Base-by-base conservation (phyloP, 306 rosid genomes). In the Castanopsis chinensis region DNA sequence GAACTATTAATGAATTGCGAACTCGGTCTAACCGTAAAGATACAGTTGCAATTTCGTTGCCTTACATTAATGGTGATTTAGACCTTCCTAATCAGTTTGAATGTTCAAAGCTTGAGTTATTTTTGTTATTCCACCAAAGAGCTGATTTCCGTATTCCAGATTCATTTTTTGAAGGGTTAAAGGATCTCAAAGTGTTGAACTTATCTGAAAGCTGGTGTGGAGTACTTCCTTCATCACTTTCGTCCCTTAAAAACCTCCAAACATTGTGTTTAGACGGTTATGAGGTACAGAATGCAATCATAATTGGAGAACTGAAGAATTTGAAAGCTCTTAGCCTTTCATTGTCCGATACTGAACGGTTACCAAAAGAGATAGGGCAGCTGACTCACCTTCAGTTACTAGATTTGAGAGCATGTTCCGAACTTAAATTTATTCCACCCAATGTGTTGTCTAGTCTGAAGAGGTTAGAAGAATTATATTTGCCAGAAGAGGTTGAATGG, bases 81-180 rank as follows among this genome's bases (percentile, higher is more conserved):
- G 51, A 68, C 1, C 72, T 68, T 68, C 72, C 72, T 68, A n/a
- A 30, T 5, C 10, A 10, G 17, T 12, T 68, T 1, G 15, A 13
- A 12, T 68, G 49, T 68, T n/a, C 72, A 30, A 19, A 5, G 17
- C 72, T 68, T 30, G 1, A 30, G 10, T 9, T 68, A 5, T 15
- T 68, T 8, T 21, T 13, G 12, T 14, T 37, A 3, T 10, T 18
- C 18, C 0, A 0, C 0, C n/a, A 69, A 52, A 0, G 0, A 6
- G 15, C 0, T 13, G 37, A 0, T 69, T 5, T n/a, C 25, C 1
- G 9, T 2, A 35, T 68, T 4, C 51, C 73, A 25, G 73, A 69
- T 20, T 33, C n/a, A 2, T 69, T 69, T 69, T 69, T 69, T 41
- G 15, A 33, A 69, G 55, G 73, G 3, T 9, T 19, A 11, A 33